phyloP scores from a whole-genome alignment of 2,329 filamentous ascomycete species.

The Phaeoacremonium minimum region DNA sequence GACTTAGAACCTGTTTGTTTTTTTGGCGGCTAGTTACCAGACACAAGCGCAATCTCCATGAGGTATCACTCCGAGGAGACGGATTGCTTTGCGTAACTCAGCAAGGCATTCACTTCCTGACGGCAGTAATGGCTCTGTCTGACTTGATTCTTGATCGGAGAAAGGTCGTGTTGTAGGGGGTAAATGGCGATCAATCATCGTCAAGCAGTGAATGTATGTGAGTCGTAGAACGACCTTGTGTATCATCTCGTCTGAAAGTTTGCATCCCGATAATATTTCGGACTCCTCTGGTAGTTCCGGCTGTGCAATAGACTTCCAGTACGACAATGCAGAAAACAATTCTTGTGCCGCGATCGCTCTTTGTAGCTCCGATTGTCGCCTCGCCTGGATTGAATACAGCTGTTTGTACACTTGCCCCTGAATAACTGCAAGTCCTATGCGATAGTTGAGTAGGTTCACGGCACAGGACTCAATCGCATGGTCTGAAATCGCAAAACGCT shows the following conservation, averaged over 20 bases:
- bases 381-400: constrained; percentile 11
- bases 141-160: background rate
- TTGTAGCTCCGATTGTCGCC: background rate
- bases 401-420: constrained; percentile 18
- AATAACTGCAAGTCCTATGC: constrained; percentile 6
- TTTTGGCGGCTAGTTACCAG: constrained; percentile 1
- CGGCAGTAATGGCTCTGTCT: background rate
- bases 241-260: background rate
- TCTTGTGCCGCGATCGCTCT: background rate
- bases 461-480: background rate
- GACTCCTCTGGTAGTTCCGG: background rate
- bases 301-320: constrained; percentile 1
- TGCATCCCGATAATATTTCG: background rate
- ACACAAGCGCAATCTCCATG: constrained; percentile 1
- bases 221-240: constrained; percentile 2
- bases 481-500: constrained; percentile 3
- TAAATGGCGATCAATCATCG: background rate
- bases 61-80: background rate
- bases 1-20: background rate
- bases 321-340: background rate
- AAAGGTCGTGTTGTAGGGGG: background rate
- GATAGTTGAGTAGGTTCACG: constrained; percentile 1
- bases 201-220: constrained; percentile 3
- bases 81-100: constrained; percentile 1
- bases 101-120: background rate